These are phyloP conservation scores for Mangifera indica DNA, from an alignment of 345 rosid genomes.

Conservation along the genomic window DNA sequence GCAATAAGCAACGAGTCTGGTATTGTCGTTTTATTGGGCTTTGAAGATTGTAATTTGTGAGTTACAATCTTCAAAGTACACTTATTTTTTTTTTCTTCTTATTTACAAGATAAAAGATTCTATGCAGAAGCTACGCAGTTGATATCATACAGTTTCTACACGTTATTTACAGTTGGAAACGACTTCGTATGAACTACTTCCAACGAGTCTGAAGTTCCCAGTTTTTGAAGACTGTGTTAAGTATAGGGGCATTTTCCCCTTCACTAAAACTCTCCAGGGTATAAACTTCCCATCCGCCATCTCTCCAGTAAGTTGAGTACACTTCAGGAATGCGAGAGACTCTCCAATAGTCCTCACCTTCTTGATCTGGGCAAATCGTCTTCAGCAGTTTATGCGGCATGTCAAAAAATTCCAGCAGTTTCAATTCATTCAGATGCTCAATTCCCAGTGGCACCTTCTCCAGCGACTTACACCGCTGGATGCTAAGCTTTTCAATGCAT, in stretches of 20 bases:
- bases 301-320: conserved; percentile 26
- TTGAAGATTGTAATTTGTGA: background rate
- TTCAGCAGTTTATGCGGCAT: conserved; percentile 27
- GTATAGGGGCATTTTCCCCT: conserved; percentile 10
- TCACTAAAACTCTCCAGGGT: conserved; percentile 14
- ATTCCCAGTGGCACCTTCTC: conserved; percentile 34
- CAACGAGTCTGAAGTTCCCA: conserved; percentile 28
- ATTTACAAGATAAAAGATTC: too few relatives aligned
- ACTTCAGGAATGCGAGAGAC: conserved; percentile 32
- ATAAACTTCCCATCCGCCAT: conserved; percentile 26
- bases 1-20: too few relatives aligned
- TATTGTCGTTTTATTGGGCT: background rate
- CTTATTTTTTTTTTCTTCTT: too few relatives aligned
- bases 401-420: conserved; percentile 29
- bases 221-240: conserved; percentile 14
- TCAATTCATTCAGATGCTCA: conserved; percentile 24
- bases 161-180: too few relatives aligned
- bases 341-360: conserved; percentile 29
- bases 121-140: too few relatives aligned
- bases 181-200: conserved; percentile 4
- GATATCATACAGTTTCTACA: too few relatives aligned
- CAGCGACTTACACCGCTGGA: conserved; percentile 28
- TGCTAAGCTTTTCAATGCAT: conserved; percentile 22
- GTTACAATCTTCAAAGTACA: too few relatives aligned
- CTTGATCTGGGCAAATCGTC: conserved; percentile 20